A percentile compares a stretch with the other conserved stretches of the same genome.
phyloP scores from a whole-genome alignment of 805 yeast species.

The Saccharomycodes ludwigii region DNA sequence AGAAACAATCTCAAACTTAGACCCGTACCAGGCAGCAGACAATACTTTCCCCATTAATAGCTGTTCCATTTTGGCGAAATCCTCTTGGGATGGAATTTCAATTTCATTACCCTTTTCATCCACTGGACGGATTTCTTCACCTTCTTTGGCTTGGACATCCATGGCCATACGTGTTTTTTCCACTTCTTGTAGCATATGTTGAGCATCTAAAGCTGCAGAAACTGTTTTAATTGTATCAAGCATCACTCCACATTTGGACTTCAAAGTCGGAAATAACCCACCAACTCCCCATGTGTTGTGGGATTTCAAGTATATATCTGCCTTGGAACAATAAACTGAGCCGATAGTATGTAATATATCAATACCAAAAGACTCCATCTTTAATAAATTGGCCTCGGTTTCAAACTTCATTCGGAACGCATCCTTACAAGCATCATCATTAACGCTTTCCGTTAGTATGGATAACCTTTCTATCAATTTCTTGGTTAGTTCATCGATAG shows the following conservation, averaged over 20 bases:
- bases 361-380: constrained; percentile 76
- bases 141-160: constrained; percentile 34
- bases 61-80: constrained; percentile 60
- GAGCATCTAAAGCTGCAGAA: constrained; percentile 68
- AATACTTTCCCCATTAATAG: constrained; percentile 66
- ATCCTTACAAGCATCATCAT: constrained; percentile 45
- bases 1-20: constrained; percentile 64
- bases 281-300: constrained; percentile 55
- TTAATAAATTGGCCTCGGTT: constrained; percentile 73
- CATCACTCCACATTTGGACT: constrained; percentile 63
- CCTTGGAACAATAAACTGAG: constrained; percentile 52
- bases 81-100: constrained; percentile 49
- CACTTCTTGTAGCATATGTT: constrained; percentile 61
- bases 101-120: constrained; percentile 40
- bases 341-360: constrained; percentile 73
- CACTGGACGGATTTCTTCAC: constrained; percentile 22
- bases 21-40: constrained; percentile 79
- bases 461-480: constrained; percentile 45
- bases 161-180: constrained; percentile 25
- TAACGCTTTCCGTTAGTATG: constrained; percentile 48
- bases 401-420: constrained; percentile 54
- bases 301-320: constrained; percentile 50
- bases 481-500: constrained; percentile 47
- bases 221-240: constrained; percentile 63
- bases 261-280: constrained; percentile 59